phyloP scores from a whole-genome alignment of 2,329 filamentous ascomycete species.

The Fusarium paranaense region DNA sequence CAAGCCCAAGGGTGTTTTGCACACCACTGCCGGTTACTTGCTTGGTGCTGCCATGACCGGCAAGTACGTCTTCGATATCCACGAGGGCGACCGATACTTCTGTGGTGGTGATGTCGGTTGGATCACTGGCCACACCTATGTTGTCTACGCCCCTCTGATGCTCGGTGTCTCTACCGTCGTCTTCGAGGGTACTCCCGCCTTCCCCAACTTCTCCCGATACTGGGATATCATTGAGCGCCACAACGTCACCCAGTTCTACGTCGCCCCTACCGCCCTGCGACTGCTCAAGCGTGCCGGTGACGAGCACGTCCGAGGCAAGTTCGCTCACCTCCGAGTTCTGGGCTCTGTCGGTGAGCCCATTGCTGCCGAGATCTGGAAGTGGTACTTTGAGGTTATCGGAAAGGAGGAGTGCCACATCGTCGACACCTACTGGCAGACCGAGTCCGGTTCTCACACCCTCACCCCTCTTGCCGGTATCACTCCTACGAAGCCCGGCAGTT shows the following conservation, averaged over 20 bases:
- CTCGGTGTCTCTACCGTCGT: constrained; percentile 95
- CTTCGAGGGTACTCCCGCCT: constrained; percentile 97
- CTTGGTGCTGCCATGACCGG: constrained; percentile 91
- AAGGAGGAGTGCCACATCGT: constrained; percentile 94
- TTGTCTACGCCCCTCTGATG: constrained; percentile 94
- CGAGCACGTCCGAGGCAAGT: constrained; percentile 88
- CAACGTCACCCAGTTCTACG: constrained; percentile 97
- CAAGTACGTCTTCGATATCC: constrained; percentile 99
- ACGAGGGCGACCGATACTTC: constrained; percentile 93
- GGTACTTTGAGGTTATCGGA: constrained; percentile 96
- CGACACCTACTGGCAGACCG: constrained; percentile 99
- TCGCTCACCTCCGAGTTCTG: constrained; percentile 89
- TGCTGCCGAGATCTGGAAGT: constrained; percentile 98
- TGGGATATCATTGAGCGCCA: constrained; percentile 99
- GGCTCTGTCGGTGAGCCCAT: constrained; percentile 98
- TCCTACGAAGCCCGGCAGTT: constrained; percentile 95
- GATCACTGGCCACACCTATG: constrained; percentile 99
- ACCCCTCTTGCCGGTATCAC: constrained; percentile 92
- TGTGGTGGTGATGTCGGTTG: constrained; percentile 98
- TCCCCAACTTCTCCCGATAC: constrained; percentile 97
- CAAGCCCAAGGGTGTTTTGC: constrained; percentile 99
- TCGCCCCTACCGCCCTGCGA: constrained; percentile 92
- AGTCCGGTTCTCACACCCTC: constrained; percentile 97
- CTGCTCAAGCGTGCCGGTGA: constrained; percentile 95
- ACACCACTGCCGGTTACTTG: constrained; percentile 96